Conservation (phyloP, 345 rosid genomes). For the Capsella bursapastoris region DNA sequence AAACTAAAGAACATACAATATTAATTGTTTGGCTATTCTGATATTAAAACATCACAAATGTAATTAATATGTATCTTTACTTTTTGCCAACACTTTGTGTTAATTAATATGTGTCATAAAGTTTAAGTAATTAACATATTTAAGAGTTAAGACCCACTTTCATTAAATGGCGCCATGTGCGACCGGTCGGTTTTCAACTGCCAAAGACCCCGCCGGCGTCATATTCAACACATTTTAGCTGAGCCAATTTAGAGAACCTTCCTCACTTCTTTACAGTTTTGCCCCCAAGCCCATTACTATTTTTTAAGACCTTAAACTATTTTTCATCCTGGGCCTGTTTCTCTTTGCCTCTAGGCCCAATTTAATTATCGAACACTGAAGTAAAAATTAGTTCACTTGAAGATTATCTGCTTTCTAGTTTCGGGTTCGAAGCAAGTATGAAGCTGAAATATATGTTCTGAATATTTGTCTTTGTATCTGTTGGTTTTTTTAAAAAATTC, state of each 20-base stretch:
- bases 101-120: too few species aligned
- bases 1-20: too few species aligned
- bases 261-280: conserved; percentile 4
- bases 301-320: not conserved
- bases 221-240: conserved; percentile 7
- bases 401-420: conserved; percentile 16
- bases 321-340: not conserved
- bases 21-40: too few species aligned
- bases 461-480: conserved; percentile 18
- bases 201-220: conserved; percentile 12
- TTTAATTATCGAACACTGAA: not conserved
- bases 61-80: too few species aligned
- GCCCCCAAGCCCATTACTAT: conserved; percentile 12
- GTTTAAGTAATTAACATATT: too few species aligned
- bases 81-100: too few species aligned
- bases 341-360: conserved; percentile 22
- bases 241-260: conserved; percentile 27
- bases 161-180: conserved; percentile 16
- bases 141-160: too few species aligned
- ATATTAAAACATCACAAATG: too few species aligned
- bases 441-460: conserved; percentile 25
- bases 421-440: conserved; percentile 19
- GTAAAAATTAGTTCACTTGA: not conserved
- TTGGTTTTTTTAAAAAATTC: not conserved
- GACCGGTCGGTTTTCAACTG: conserved; percentile 36